Base-by-base conservation (phyloP, 2,329 filamentous ascomycete genomes). In the Polychaeton citri region DNA sequence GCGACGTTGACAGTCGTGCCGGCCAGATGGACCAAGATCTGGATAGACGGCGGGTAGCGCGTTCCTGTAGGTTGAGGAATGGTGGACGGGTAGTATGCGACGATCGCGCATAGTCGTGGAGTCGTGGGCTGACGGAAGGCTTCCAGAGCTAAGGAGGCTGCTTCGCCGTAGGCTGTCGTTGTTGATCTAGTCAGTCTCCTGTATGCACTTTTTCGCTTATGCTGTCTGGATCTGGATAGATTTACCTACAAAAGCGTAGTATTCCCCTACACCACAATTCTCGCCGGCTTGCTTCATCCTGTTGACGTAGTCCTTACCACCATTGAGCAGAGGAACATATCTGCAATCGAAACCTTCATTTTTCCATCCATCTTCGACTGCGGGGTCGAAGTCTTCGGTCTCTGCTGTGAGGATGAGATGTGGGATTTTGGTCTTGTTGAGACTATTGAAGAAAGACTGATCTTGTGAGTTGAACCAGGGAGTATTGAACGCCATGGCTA, bases 21-120 rank as follows among this genome's bases (percentile, higher is more conserved):
- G 2, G 72, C 70, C 0, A 79, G 65, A 51, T 79, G 75, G 1
- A 76, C 68, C 5, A 74, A 53, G 2, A 78, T 64, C 36, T 59
- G 53, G 30, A 66, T 58, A 6, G 56, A 58, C 7, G 59, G 47
- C 4, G 63, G 60, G 39, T 63, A 64, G 34, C 60, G 59, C 4
- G 60, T 61, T 16, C 61, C 60, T 3, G 68, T 42, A 0, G 65
- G 63, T 26, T 66, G 61, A 0, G 76, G 74, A 36, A 79, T 71
- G 10, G 62, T 57, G 28, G 67, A 63, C 0, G 76, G 76, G 44
- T 80, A 79, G 59, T 79, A 79, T 13, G 73, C 74, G 17, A 78
- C 60, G 2, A 79, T 60, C 0, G 71, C 72, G 41, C 67, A 69
- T 9, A 79, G 65, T 37, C 71, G 68, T 21, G 72, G 67, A 63